Evolutionary conservation across 2,329 filamentous ascomycete genomes (phyloP), one percentile per base, ranked within the genome.

Genomic region (Alternaria sp.): DNA sequence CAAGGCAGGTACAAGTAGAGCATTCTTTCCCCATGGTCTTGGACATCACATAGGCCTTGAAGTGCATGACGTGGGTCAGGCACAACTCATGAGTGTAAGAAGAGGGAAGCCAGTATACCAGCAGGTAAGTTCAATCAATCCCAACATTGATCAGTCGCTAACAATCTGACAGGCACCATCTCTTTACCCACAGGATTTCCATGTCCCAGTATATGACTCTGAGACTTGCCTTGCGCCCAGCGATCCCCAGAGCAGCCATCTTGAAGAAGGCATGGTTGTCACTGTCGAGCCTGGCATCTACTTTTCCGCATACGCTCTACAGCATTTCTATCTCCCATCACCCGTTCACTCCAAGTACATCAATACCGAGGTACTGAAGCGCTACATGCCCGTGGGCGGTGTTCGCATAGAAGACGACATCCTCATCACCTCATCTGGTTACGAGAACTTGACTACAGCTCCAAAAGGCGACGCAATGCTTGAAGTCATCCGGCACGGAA

Each of bases 21-120:
- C 93, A 2, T 97, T 97, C 83, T 92, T 97, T 75, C 94, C 94
- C 1, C 94, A 97, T 77, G 94, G 94, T 0, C 83, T 97, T 1
- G 94, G 94, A 0, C 94, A 97, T 80, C 95, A 97, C 77, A 84
- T 97, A 10, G 94, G 94, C 66, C 90, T 97, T 86, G 94, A 97
- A 77, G 96, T 93, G 2, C 94, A 97, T 78, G 94, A 97, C 69
- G 76, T 81, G 6, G 76, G 76, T 9, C 77, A 80, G 44, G 69
- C 68, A 12, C 73, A 77, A 43, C 58, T 80, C 13, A 79, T 80
- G 77, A 76, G 71, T 36, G 60, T 77, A 26, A 67, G 65, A 45
- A 69, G 67, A 51, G 69, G 65, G 9, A 72, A 75, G 54, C 63
- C 57, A 3, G 69, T 70, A 3, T 58, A 69, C 26, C 64, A 70